These are phyloP conservation scores for Datura wrightii DNA, from an alignment of 257 asterid species.

Conservation along the genomic window DNA sequence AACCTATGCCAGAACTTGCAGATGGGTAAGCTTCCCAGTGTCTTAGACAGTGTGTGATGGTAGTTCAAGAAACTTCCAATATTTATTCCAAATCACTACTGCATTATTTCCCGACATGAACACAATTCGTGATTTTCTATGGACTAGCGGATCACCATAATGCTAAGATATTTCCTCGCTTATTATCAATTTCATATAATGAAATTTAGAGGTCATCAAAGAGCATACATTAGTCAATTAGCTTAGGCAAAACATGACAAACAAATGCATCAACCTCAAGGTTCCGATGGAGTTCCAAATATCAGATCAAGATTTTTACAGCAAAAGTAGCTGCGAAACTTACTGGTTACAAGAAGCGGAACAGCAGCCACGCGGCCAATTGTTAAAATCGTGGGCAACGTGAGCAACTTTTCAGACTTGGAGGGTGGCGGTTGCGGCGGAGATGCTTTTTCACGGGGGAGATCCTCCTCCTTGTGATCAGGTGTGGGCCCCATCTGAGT, in stretches of 20 bases:
- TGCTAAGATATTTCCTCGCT: neutral
- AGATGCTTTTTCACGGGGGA: conserved; percentile 39
- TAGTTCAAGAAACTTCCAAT: neutral
- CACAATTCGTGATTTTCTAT: neutral
- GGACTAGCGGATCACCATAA: neutral
- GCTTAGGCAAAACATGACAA: neutral
- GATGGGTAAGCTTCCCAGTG: neutral
- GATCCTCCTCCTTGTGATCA: conserved; percentile 50
- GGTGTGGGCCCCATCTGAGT: conserved; percentile 65
- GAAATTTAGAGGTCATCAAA: neutral
- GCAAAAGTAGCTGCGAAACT: conserved; percentile 33
- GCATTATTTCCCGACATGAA: neutral
- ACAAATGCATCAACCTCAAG: conserved; percentile 11
- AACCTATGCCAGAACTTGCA: neutral
- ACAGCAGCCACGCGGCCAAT: conserved; percentile 91
- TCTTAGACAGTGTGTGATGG: neutral
- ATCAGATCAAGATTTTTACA: neutral
- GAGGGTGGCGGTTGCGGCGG: conserved; percentile 31
- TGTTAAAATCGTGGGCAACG: conserved; percentile 92
- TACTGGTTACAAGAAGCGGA: conserved; percentile 82
- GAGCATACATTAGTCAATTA: neutral
- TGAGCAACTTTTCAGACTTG: conserved; percentile 66
- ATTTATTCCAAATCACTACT: neutral
- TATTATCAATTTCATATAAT: neutral
- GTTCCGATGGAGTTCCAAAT: neutral